Evolutionary conservation across 495 filamentous ascomycete genomes (phyloP).

Genomic region (Aspergillus funiculosus): DNA sequence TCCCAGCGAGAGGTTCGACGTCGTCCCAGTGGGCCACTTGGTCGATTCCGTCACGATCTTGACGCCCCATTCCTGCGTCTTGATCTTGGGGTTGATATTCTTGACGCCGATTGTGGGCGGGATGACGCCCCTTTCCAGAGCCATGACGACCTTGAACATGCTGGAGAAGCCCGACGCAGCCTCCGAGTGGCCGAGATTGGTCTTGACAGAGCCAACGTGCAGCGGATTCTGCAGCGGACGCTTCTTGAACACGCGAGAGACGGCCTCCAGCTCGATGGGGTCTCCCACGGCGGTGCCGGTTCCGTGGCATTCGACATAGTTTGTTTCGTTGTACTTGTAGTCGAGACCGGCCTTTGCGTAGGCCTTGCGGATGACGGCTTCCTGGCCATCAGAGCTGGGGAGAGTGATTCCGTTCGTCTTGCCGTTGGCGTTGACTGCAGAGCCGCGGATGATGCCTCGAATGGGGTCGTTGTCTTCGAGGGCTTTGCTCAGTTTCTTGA

Average conservation of each 20-base stretch:
- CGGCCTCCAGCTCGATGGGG: slow-evolving; percentile 36
- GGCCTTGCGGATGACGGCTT: slow-evolving; percentile 19
- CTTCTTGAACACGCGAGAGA: slow-evolving; percentile 35
- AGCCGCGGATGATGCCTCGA: slow-evolving; percentile 35
- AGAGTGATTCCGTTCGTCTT: slow-evolving; percentile 7
- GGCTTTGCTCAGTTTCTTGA: slow-evolving; percentile 34
- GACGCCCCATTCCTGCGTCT: no score
- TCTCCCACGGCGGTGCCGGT: slow-evolving; percentile 39
- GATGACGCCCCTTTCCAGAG: slow-evolving; percentile 44
- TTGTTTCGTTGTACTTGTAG: slow-evolving; percentile 16
- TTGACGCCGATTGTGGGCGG: slow-evolving; percentile 39
- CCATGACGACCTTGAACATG: slow-evolving; percentile 50
- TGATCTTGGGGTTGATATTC: background rate
- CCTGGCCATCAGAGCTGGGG: slow-evolving; percentile 14
- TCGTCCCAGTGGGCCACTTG: no score
- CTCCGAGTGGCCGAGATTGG: slow-evolving; percentile 49
- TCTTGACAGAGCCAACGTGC: slow-evolving; percentile 26
- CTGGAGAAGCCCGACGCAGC: slow-evolving; percentile 51
- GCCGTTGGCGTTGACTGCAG: slow-evolving; percentile 36
- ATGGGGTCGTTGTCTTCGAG: slow-evolving; percentile 30
- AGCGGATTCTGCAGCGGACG: no score
- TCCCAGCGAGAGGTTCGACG: no score
- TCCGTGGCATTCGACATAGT: slow-evolving; percentile 33
- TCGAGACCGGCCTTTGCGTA: slow-evolving; percentile 24
- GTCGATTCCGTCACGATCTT: no score